Percentiles rank a stretch among this genome's conserved stretches.
These are phyloP conservation scores for Suillus cothurnatus DNA, from an alignment of 768 basidiomycete species.

Conservation along the genomic window DNA sequence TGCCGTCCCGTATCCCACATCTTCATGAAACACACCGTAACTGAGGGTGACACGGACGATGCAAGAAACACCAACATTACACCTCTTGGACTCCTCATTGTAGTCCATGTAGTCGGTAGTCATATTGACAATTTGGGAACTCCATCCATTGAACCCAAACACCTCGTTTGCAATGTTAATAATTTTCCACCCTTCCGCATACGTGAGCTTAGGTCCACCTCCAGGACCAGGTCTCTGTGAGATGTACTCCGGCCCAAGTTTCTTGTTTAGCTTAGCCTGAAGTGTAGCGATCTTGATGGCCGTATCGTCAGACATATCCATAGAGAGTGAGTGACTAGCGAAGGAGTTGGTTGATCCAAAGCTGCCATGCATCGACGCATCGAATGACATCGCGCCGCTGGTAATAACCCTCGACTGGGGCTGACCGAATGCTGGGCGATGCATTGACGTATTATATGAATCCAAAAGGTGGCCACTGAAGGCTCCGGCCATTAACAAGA, in stretches of 20 bases:
- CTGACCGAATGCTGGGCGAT: constrained; percentile 16
- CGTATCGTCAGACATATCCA: constrained; percentile 60
- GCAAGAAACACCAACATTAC: constrained; percentile 77
- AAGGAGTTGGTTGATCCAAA: constrained; percentile 21
- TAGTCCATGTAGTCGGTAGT: constrained; percentile 80
- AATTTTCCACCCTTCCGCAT: constrained; percentile 97
- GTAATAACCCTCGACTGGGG: constrained; percentile 38
- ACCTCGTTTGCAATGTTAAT: constrained; percentile 98
- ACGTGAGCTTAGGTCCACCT: constrained; percentile 85
- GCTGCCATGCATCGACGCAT: constrained; percentile 59
- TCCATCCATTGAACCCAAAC: constrained; percentile 98
- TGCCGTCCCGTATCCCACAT: constrained; percentile 86
- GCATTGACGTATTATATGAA: constrained; percentile 36
- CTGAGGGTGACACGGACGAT: constrained; percentile 84
- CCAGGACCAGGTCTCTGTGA: constrained; percentile 88
- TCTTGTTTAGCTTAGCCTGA: constrained; percentile 81
- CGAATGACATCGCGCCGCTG: constrained; percentile 63
- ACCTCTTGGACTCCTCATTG: constrained; percentile 65
- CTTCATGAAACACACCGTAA: constrained; percentile 91
- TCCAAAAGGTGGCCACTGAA: constrained; percentile 62
- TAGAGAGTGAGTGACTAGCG: constrained; percentile 14
- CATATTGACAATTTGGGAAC: constrained; percentile 72
- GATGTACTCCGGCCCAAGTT: constrained; percentile 93
- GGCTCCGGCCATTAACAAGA: constrained; percentile 51
- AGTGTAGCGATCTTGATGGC: constrained; percentile 67